Evolutionary conservation across 805 yeast genomes (phyloP), one percentile per base, ranked within the genome.

Genomic region (Komagataella pastoris): DNA sequence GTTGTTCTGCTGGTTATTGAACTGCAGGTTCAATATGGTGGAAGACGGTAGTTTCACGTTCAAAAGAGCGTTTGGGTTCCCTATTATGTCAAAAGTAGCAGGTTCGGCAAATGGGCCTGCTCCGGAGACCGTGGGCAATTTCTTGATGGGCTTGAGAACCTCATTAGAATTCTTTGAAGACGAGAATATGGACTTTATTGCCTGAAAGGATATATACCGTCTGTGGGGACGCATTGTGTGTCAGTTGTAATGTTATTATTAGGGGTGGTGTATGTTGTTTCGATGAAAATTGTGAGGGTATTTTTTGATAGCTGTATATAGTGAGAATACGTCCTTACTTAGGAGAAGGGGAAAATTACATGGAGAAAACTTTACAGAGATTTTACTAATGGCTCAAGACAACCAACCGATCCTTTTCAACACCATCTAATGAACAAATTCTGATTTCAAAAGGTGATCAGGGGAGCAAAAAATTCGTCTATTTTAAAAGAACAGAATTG

Each of bases 91-190:
- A 56, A 72, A 75, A 8, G 58, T 53, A 3, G 75, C 73, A 7
- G 74, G 63, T 53, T 72, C 76, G 23, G 67, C 65, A 56, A 73
- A 74, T 7, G 77, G 76, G 1, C 77, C 79, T 17, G 58, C 59
- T 0, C 76, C 78, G 0, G 78, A 70, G 3, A 66, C 67, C n/a
- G 56, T 58, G 1, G 76, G 73, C 12, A 64, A 48, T 47, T 62
- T 48, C 24, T 57, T 57, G 19, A 59, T 46, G 2, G 66, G 62
- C 47, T 55, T 50, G 14, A 52, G 53, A 10, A 50, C 24, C 6
- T 19, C 43, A 3, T 46, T 49, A 12, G 43, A 12, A 7, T 18
- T 10, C 7, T 30, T 43, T 12, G 46, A 21, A 18, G 43, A 44
- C 3, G 51, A 45, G 24, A 51, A 47, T 5, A 49, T 17, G 2